Evolutionary conservation across 1,284 basidiomycete genomes (phyloP).

Genomic region (Cystobasidiaceae sp.): DNA sequence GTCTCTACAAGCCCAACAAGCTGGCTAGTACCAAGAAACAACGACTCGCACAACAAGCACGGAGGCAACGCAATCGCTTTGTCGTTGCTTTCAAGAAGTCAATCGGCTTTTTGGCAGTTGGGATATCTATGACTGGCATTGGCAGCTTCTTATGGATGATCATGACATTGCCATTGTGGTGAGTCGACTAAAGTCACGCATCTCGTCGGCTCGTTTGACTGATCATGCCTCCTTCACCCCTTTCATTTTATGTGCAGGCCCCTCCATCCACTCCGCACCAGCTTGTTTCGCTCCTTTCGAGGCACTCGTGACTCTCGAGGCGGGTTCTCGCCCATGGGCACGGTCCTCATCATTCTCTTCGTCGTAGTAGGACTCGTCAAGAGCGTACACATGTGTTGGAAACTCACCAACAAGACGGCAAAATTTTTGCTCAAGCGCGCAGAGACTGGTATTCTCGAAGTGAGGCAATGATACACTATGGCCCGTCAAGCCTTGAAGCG

Average conservation of each 20-base stretch:
- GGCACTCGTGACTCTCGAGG: conserved; percentile 13
- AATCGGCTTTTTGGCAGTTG: conserved; percentile 4
- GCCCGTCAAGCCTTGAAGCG: too few relatives aligned
- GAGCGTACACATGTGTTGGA: conserved; percentile 27
- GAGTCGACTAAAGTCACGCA: too few relatives aligned
- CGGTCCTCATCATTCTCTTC: conserved; percentile 20
- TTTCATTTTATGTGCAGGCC: too few relatives aligned
- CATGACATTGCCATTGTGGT: conserved; percentile 19
- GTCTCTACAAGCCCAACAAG: too few relatives aligned
- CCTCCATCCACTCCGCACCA: conserved; percentile 22
- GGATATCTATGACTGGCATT: conserved; percentile 27
- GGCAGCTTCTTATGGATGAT: conserved; percentile 29
- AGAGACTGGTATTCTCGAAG: conserved; percentile 25
- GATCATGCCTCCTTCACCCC: too few relatives aligned
- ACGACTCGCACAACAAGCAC: too few relatives aligned
- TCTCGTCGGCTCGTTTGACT: too few relatives aligned
- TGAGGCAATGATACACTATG: too few relatives aligned
- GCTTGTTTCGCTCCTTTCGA: conserved; percentile 12
- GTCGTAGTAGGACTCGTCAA: conserved; percentile 25
- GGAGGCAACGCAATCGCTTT: too few relatives aligned
- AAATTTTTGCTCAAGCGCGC: conserved; percentile 12
- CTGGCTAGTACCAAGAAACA: too few relatives aligned
- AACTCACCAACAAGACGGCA: conserved; percentile 12
- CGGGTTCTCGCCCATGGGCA: conserved; percentile 7
- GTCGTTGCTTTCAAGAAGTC: not conserved